A percentile compares a stretch with the other conserved stretches of the same genome.
Evolutionary conservation across 2,329 filamentous ascomycete genomes (phyloP).

Genomic region (Hypoxylon sp.): DNA sequence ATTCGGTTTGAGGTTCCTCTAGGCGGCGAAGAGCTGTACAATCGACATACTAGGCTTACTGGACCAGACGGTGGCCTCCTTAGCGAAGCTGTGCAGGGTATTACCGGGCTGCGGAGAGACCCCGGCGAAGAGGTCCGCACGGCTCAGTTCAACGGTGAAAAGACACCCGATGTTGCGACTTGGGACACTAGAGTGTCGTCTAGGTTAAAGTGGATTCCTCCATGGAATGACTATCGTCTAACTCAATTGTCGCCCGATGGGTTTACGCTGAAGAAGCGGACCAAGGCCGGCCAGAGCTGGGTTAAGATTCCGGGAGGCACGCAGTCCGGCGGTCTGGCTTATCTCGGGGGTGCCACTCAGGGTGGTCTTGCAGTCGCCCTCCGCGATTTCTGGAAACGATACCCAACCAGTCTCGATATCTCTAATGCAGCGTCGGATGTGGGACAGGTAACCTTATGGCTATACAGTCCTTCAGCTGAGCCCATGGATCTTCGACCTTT

Average conservation of each 20-base stretch:
- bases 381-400: constrained; percentile 74
- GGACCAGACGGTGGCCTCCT: constrained; percentile 68
- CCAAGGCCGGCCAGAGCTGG: constrained; percentile 69
- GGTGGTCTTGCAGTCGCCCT: constrained; percentile 72
- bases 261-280: constrained; percentile 71
- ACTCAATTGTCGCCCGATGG: constrained; percentile 71
- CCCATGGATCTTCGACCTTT: constrained; percentile 70
- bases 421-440: constrained; percentile 62
- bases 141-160: constrained; percentile 64
- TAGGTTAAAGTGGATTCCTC: constrained; percentile 67
- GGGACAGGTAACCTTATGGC: constrained; percentile 69
- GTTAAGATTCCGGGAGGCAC: constrained; percentile 69
- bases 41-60: constrained; percentile 70
- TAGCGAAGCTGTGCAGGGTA: constrained; percentile 69
- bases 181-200: constrained; percentile 63
- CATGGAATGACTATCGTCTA: constrained; percentile 70
- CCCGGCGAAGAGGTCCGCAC: constrained; percentile 63
- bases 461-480: constrained; percentile 69
- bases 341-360: constrained; percentile 67
- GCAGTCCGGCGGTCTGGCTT: constrained; percentile 68
- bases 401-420: constrained; percentile 70
- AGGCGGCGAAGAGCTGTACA: constrained; percentile 64
- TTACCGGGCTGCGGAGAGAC: constrained; percentile 70
- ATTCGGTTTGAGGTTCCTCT: constrained; percentile 69
- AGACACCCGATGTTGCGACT: constrained; percentile 58